phyloP scores from a whole-genome alignment of 2,329 filamentous ascomycete genomes.

The Cladosporium sp. region DNA sequence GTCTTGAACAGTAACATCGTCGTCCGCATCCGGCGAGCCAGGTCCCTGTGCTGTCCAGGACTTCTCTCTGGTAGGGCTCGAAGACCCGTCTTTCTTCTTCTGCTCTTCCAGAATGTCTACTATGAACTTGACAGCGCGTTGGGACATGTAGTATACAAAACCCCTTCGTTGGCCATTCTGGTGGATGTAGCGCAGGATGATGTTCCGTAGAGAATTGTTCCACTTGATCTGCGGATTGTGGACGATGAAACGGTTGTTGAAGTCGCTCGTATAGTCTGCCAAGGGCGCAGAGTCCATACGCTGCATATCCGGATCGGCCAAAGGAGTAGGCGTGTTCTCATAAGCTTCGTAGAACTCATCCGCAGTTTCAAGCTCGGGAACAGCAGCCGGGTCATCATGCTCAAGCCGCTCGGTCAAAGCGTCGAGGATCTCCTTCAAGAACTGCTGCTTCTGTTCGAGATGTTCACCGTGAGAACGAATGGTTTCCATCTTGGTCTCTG shows the following conservation, averaged over 20 bases:
- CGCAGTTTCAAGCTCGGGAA: slow-evolving; percentile 39
- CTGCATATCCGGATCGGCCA: slow-evolving; percentile 36
- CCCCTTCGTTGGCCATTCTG: slow-evolving; percentile 93
- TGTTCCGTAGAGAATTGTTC: slow-evolving; percentile 94
- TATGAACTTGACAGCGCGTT: slow-evolving; percentile 94
- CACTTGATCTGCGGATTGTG: slow-evolving; percentile 98
- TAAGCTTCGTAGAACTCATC: slow-evolving; percentile 45
- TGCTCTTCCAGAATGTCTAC: slow-evolving; percentile 96
- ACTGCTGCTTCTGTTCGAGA: slow-evolving; percentile 54
- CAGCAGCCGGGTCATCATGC: slow-evolving; percentile 52
- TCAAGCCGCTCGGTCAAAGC: slow-evolving; percentile 52
- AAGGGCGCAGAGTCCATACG: slow-evolving; percentile 63
- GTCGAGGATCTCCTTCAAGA: slow-evolving; percentile 54
- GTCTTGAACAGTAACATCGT: slow-evolving; percentile 68
- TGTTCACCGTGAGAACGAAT: slow-evolving; percentile 54
- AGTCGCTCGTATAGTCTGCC: slow-evolving; percentile 85
- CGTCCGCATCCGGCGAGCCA: slow-evolving; percentile 47
- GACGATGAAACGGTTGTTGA: slow-evolving; percentile 96
- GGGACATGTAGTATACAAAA: slow-evolving; percentile 96
- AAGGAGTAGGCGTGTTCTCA: slow-evolving; percentile 39
- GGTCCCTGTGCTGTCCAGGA: slow-evolving; percentile 26
- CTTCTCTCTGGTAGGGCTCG: slow-evolving; percentile 21
- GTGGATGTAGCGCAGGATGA: slow-evolving; percentile 93
- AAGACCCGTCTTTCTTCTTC: slow-evolving; percentile 58
- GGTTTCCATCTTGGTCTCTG: slow-evolving; percentile 50